Conservation (phyloP, 2,329 filamentous ascomycete species). For the Claviceps fusiformis region DNA sequence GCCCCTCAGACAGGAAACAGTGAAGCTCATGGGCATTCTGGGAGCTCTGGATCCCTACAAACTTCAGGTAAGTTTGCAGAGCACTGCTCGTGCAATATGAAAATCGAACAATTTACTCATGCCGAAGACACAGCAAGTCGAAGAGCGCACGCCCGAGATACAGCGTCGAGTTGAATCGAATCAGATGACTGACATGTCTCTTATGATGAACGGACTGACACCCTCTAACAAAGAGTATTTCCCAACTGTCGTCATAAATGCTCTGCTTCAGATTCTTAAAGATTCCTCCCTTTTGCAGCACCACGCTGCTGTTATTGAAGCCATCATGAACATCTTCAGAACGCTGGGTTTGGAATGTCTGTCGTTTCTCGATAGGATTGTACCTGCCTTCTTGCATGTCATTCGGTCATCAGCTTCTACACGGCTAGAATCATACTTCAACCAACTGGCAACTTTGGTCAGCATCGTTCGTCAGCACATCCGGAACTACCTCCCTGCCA, state of each 20-base stretch:
- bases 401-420: conserved; percentile 68
- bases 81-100: not conserved
- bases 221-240: conserved; percentile 98
- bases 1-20: conserved; percentile 78
- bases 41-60: conserved; percentile 94
- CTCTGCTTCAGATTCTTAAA: conserved; percentile 79
- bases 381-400: conserved; percentile 83
- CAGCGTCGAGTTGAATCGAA: conserved; percentile 51
- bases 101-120: conserved; percentile 2
- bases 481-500: conserved; percentile 73
- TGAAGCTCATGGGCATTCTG: conserved; percentile 90
- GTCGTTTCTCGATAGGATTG: conserved; percentile 82
- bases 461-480: conserved; percentile 96
- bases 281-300: conserved; percentile 82
- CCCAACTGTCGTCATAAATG: conserved; percentile 94
- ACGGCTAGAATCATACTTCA: conserved; percentile 90
- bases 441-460: conserved; percentile 83
- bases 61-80: conserved; percentile 48
- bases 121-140: conserved; percentile 46
- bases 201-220: conserved; percentile 95
- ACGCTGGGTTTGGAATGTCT: conserved; percentile 94
- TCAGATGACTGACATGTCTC: conserved; percentile 76
- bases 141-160: conserved; percentile 74
- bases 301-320: conserved; percentile 88
- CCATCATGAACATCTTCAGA: conserved; percentile 97